phyloP scores from a whole-genome alignment of 78 protist species.

The Dictyostelium intermedium region DNA sequence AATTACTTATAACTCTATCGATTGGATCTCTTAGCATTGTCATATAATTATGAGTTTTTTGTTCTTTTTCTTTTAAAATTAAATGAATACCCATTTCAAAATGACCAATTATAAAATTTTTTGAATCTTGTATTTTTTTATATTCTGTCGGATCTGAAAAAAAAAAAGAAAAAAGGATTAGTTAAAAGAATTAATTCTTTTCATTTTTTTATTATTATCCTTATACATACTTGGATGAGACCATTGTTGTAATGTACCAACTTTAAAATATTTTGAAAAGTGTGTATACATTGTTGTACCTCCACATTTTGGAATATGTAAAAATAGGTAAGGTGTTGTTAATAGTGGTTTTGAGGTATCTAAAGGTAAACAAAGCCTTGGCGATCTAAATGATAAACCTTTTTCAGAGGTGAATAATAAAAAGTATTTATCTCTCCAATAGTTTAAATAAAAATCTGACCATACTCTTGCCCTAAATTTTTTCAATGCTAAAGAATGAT shows the following conservation, averaged over 20 bases:
- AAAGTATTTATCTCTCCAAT: neutral
- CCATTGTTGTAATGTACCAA: neutral
- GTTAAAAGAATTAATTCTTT: neutral
- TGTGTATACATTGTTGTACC: slow-evolving; percentile 1
- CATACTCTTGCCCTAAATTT: neutral
- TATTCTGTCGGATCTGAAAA: neutral
- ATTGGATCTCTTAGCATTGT: slow-evolving; percentile 55
- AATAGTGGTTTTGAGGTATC: slow-evolving; percentile 33
- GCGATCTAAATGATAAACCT: neutral
- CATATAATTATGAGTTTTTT: slow-evolving; percentile 15
- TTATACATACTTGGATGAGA: neutral
- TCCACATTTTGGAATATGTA: slow-evolving; percentile 44
- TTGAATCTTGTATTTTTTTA: neutral
- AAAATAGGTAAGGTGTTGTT: slow-evolving; percentile 12
- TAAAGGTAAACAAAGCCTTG: neutral
- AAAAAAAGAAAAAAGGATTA: neutral
- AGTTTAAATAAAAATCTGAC: neutral
- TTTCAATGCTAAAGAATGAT: neutral
- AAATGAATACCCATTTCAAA: neutral
- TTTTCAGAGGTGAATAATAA: neutral
- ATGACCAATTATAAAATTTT: neutral
- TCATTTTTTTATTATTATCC: neutral
- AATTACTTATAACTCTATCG: slow-evolving; percentile 33
- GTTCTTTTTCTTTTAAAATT: neutral
- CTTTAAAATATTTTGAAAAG: neutral